Percentiles rank a stretch among this genome's conserved stretches.
phyloP scores from a whole-genome alignment of 345 rosid species.

The Boechera divaricarpa region DNA sequence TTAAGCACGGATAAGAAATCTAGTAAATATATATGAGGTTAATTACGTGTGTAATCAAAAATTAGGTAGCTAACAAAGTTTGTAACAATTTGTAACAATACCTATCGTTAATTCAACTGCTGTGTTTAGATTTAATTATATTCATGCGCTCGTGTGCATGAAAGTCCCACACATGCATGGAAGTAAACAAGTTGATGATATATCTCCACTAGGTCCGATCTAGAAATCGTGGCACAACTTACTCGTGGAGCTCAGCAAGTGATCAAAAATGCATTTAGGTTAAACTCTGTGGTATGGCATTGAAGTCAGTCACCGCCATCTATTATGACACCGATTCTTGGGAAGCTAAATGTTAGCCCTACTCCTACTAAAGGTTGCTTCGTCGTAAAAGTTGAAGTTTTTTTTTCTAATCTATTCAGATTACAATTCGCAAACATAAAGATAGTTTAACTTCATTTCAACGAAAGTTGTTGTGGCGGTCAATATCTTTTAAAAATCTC shows the following conservation, averaged over 20 bases:
- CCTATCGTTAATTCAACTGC: neutral
- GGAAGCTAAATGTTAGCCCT: slow-evolving; percentile 14
- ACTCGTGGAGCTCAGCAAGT: neutral
- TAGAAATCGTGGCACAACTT: neutral
- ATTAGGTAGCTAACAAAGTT: neutral
- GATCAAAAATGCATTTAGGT: slow-evolving; percentile 10
- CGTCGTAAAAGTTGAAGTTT: slow-evolving; percentile 2
- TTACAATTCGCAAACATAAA: neutral
- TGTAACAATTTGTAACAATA: neutral
- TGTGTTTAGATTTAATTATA: neutral
- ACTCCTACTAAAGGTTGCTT: slow-evolving; percentile 3
- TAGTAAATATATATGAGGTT: neutral
- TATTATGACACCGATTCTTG: neutral
- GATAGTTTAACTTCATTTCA: neutral
- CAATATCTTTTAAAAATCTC: neutral
- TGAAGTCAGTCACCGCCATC: neutral
- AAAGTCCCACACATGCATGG: slow-evolving; percentile 10
- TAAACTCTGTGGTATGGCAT: neutral
- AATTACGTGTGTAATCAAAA: neutral
- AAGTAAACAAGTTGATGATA: slow-evolving; percentile 2
- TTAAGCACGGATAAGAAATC: too few relatives aligned
- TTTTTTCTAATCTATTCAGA: neutral
- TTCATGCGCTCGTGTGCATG: neutral
- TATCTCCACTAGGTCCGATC: neutral
- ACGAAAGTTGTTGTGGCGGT: neutral